Evolutionary conservation across 2,329 filamentous ascomycete genomes (phyloP).

Genomic region (Xylaria sp.): DNA sequence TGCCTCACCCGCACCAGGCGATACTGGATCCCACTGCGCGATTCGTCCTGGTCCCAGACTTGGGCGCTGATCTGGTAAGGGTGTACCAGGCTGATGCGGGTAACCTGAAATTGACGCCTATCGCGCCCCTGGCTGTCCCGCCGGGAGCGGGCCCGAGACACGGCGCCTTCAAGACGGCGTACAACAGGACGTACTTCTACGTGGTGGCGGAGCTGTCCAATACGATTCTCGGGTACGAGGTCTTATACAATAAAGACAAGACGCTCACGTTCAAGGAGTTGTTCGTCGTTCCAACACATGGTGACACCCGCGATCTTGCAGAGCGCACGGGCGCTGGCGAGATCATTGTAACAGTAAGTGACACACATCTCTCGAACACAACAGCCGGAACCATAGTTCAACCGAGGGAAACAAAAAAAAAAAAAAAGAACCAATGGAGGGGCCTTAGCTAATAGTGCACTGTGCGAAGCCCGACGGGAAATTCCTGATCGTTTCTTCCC

Average conservation of each 20-base stretch:
- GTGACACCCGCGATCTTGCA: conserved; percentile 49
- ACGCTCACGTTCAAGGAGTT: conserved; percentile 53
- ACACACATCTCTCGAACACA: background rate
- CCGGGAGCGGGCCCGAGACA: conserved; percentile 70
- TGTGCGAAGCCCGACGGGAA: conserved; percentile 59
- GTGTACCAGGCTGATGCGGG: conserved; percentile 58
- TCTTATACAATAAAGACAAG: conserved; percentile 54
- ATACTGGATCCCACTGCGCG: conserved; percentile 67
- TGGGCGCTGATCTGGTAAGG: conserved; percentile 68
- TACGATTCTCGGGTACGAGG: conserved; percentile 60
- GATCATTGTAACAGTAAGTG: conserved; percentile 62
- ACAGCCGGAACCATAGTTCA: background rate
- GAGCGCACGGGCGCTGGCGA: conserved; percentile 57
- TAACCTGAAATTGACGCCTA: conserved; percentile 49
- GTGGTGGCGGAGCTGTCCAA: conserved; percentile 66
- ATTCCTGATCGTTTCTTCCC: conserved; percentile 71
- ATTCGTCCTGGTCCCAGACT: conserved; percentile 69
- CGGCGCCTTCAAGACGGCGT: conserved; percentile 58
- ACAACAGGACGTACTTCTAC: conserved; percentile 59
- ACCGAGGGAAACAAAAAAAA: background rate
- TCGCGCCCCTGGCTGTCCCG: conserved; percentile 48
- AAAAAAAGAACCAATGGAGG: background rate
- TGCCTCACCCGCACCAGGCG: conserved; percentile 68
- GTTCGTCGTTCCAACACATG: conserved; percentile 56
- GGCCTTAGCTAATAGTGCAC: conserved; percentile 8